Base-by-base conservation (phyloP, 129 eudicot genomes). In the Flaveria trinervia region DNA sequence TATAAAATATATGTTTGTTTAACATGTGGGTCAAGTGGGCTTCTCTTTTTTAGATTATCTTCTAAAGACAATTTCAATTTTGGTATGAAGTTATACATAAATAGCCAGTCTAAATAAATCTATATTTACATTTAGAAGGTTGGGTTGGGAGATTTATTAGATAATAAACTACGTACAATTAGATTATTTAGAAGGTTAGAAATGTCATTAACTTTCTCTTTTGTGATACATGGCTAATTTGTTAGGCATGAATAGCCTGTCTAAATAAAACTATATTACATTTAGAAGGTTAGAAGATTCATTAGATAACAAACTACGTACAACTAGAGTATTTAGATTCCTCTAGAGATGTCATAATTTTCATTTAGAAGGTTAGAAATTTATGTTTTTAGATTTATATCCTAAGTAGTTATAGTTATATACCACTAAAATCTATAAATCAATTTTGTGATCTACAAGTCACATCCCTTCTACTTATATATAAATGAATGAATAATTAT, bases 401-500 rank as follows among this genome's bases (percentile, higher is more conserved):
- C 5, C 3, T 5, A 0, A 3, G 43, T 61, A 12, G 41, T 61
- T 26, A 61, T 48, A 5, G 22, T 52, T 52, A 52, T 52, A 52
- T 52, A 52, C 1, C 5, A 16, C n/a, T n/a, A 52, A 4, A 52
- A 52, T 16, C 15, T 12, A 61, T 26, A 26, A 57, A 20, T 57
- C 9, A 20, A 7, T 57, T 10, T 3, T 26, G 13, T 15, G 68
- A 64, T 64, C 45, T 28, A 30, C 45, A 64, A 28, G 68, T 64
- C 68, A 64, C 68, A 64, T 64, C 68, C 45, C 45, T 64, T 30
- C 16, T 36, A 55, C 43, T n/a, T 23, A 43, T 44, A 69, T 28
- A 52, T 67, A 30, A 33, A 66, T 51, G 25, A 44, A 57, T 10
- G 70, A 52, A 28, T 55, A 80, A 55, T 80, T 39, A 80, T 80